Evolutionary conservation across 306 rosid species (phyloP), one percentile per base, ranked within the genome.

Genomic region (Hippophae gyantsensis): DNA sequence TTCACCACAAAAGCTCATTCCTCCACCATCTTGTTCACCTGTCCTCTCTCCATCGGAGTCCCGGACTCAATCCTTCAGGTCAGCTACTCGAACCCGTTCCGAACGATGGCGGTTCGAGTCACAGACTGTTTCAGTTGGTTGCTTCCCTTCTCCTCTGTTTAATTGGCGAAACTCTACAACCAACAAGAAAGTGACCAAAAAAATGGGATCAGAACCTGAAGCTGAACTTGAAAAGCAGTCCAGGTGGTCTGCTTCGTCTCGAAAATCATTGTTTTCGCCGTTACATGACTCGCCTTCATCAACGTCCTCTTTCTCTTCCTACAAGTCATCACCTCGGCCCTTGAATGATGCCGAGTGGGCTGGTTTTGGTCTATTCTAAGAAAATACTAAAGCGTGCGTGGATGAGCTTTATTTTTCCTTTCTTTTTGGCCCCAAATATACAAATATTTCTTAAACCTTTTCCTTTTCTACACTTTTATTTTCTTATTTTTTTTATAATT

Each of bases 331-430:
- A 42, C 96, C 95, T 10, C 84, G 78, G 49, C 88, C 75, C 64
- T 53, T 69, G 0, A 48, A 65, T 26, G 93, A 85, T 58, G 75
- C 77, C 11, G 93, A 92, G 45, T 88, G 96, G 96, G 95, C 95
- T 45, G 93, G 82, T 23, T 92, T 88, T 43, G 95, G 90, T 7
- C 86, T 85, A 41, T 88, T 88, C 47, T 92, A 68, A 86, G 9
- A 6, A 6, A 26, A 13, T 13, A 38, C 6, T 14, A 13, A 9
- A 3, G 46, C 13, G 7, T 13, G 8, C 6, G 0, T 8, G 10
- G 52, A n/a, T 8, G 0, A 32, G 38, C 38, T 32, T 32, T 32
- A 32, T 32, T 32, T 32, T 32, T 32, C 38, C 5, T 32, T 32
- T 18, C 23, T 18, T 18, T 18, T 18, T 18, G 1, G 23, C 23